These are phyloP conservation scores for Mitragyna speciosa DNA, from an alignment of 257 asterid species.

Conservation along the genomic window DNA sequence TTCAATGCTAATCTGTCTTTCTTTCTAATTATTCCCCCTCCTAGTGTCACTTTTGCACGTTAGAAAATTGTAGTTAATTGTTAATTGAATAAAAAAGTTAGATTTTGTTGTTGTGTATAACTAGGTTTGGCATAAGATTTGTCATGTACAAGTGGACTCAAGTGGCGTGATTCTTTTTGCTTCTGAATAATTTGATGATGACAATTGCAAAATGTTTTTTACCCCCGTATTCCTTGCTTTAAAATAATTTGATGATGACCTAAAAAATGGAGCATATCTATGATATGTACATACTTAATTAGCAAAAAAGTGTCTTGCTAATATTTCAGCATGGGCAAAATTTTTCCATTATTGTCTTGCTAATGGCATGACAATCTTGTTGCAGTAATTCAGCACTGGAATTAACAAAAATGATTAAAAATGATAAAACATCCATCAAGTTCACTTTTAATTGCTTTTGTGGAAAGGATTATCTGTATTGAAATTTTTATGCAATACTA, in stretches of 20 bases:
- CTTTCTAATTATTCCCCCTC: constrained; percentile 14
- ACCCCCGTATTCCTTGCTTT: neutral
- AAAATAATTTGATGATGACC: no score
- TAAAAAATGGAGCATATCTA: neutral
- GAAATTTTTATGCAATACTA: no score
- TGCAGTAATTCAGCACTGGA: no score
- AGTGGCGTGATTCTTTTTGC: neutral
- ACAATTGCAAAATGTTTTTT: constrained; percentile 3
- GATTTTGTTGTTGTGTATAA: constrained; percentile 16
- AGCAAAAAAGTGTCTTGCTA: no score
- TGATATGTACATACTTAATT: no score
- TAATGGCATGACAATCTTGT: no score
- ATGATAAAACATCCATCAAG: no score
- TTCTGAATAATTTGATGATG: neutral
- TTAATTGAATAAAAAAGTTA: constrained; percentile 7
- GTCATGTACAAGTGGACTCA: neutral
- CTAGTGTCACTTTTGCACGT: neutral
- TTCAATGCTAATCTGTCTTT: neutral
- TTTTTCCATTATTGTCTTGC: no score
- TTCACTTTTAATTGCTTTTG: no score
- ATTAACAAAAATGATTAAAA: no score
- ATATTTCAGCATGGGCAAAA: no score
- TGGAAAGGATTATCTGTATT: no score
- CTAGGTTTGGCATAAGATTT: neutral
- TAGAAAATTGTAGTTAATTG: neutral